Conservation (phyloP, 768 basidiomycete genomes). For the Cubamyces lactineus region DNA sequence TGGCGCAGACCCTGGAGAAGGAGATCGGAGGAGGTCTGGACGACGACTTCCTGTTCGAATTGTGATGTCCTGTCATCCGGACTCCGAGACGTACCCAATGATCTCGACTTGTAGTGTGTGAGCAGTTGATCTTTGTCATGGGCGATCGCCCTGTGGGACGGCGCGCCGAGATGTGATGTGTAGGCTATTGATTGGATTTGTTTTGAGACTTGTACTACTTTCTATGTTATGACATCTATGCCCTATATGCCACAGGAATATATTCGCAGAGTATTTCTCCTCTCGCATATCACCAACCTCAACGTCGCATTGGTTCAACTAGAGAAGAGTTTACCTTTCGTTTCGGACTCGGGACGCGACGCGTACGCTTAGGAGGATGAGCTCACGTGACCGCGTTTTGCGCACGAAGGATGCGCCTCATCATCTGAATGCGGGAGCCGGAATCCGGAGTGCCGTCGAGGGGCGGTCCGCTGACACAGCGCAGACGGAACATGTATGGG, state of each 20-base stretch:
- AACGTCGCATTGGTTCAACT: no score
- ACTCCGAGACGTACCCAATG: background rate
- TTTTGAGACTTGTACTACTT: no score
- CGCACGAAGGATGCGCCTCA: no score
- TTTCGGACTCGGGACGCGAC: no score
- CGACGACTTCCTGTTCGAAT: conserved; percentile 14
- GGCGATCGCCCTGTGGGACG: no score
- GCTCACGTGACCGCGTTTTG: background rate
- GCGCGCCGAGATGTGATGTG: no score
- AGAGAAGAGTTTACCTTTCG: no score
- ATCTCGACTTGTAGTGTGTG: background rate
- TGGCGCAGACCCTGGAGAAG: conserved; percentile 9
- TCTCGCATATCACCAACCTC: no score
- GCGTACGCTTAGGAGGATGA: background rate
- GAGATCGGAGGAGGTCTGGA: background rate
- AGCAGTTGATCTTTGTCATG: background rate
- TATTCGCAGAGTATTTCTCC: no score
- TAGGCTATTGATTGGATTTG: no score
- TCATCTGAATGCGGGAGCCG: background rate
- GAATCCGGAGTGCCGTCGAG: background rate
- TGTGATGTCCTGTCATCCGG: background rate
- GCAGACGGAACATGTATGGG: background rate
- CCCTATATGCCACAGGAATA: no score
- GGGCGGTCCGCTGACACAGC: background rate
- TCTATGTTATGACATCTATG: no score